Conservation (phyloP, 2,329 filamentous ascomycete species). For the Neofusicoccum cordaticola region DNA sequence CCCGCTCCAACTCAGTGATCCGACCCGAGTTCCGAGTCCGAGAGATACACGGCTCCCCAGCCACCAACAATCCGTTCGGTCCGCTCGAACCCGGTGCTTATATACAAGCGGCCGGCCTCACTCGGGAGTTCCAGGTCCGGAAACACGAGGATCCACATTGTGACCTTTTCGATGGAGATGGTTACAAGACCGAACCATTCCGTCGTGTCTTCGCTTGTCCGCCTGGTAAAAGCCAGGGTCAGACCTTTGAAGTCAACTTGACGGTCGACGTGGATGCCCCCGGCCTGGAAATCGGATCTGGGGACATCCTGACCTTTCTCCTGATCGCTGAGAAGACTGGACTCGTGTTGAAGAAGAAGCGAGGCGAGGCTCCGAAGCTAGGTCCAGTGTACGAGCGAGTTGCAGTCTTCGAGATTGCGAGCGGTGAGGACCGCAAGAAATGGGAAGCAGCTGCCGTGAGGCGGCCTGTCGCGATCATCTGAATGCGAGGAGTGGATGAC, state of each 20-base stretch:
- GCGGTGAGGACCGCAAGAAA: neutral
- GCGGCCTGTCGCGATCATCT: neutral
- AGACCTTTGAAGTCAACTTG: neutral
- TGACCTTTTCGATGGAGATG: neutral
- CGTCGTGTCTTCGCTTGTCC: neutral
- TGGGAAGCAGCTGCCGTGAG: neutral
- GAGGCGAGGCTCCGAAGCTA: neutral
- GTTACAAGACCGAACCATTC: neutral
- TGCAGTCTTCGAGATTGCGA: neutral
- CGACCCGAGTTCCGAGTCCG: neutral
- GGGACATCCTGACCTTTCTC: neutral
- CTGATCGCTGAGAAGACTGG: neutral
- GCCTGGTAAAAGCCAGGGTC: neutral
- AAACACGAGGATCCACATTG: neutral
- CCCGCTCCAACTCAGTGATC: neutral
- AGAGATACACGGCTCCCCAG: neutral
- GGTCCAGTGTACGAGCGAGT: neutral
- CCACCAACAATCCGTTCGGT: neutral
- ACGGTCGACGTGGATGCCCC: neutral
- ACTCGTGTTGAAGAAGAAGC: neutral
- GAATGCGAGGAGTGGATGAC: neutral
- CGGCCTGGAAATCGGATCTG: neutral
- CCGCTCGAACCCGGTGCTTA: neutral
- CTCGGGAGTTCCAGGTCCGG: neutral
- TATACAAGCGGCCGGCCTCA: neutral